phyloP scores from a whole-genome alignment of 2,329 filamentous ascomycete species.

The Aspergillus sojae region DNA sequence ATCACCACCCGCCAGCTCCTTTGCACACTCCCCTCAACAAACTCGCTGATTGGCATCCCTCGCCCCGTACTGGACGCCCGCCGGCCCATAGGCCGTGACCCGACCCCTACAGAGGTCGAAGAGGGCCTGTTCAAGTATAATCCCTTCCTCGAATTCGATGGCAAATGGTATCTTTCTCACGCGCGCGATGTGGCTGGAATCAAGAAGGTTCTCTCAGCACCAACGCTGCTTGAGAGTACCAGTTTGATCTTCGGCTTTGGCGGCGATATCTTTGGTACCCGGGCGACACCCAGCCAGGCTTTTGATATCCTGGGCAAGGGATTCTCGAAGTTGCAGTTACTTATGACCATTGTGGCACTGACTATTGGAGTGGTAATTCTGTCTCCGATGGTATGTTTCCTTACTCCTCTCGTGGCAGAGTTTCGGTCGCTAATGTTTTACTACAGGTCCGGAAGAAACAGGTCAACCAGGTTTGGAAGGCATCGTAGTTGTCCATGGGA shows the following conservation, averaged over 20 bases:
- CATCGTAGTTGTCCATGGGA: not conserved
- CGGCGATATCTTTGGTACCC: constrained; percentile 79
- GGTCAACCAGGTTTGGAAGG: constrained; percentile 44
- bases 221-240: constrained; percentile 87
- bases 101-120: constrained; percentile 75
- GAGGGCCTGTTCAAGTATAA: constrained; percentile 80
- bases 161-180: constrained; percentile 78
- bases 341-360: constrained; percentile 81
- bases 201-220: constrained; percentile 70
- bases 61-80: constrained; percentile 80
- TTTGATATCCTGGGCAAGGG: constrained; percentile 94
- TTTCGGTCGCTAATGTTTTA: not conserved
- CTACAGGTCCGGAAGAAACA: constrained; percentile 53
- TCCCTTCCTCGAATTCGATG: constrained; percentile 80
- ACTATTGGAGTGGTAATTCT: constrained; percentile 74
- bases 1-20: constrained; percentile 84
- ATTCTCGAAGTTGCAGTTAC: constrained; percentile 86
- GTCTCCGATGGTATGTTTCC: constrained; percentile 76
- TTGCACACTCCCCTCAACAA: constrained; percentile 72
- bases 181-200: constrained; percentile 79
- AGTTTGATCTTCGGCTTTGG: constrained; percentile 87
- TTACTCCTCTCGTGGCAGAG: not conserved
- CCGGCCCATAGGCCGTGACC: constrained; percentile 81
- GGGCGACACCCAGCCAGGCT: constrained; percentile 80
- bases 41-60: constrained; percentile 78